phyloP scores from a whole-genome alignment of 331 rosid genomes.

The Quercus tomentella region DNA sequence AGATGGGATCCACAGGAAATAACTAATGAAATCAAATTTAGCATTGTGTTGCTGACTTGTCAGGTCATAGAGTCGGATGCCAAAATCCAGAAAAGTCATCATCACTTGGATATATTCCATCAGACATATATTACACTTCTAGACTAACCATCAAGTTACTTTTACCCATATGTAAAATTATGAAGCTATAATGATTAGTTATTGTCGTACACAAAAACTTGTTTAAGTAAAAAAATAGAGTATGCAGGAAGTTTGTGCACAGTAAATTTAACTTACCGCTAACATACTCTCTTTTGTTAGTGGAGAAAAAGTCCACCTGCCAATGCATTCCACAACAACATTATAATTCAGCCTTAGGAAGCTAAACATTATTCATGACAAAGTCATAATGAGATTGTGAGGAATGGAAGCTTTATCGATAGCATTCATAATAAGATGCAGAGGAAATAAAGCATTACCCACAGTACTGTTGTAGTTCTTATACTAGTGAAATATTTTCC shows the following conservation, averaged over 20 bases:
- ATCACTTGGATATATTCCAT: neutral
- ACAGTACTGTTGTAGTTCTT: neutral
- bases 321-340: constrained; percentile 21
- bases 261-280: constrained; percentile 43
- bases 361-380: neutral
- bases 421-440: constrained; percentile 1
- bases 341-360: constrained; percentile 7
- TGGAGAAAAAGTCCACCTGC: constrained; percentile 91
- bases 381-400: neutral
- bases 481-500: neutral
- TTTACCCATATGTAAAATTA: too few species aligned
- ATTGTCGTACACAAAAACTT: neutral
- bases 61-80: neutral
- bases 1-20: too few species aligned
- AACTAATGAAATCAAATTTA: neutral
- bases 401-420: neutral
- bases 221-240: neutral
- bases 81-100: neutral
- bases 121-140: neutral
- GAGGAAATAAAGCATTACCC: neutral
- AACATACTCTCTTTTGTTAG: constrained; percentile 68
- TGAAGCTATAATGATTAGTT: too few species aligned
- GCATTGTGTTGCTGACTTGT: neutral
- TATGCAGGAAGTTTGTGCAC: neutral
- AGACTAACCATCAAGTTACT: neutral